Conservation (phyloP, 2,329 filamentous ascomycete species). For the Ascochyta pisi region DNA sequence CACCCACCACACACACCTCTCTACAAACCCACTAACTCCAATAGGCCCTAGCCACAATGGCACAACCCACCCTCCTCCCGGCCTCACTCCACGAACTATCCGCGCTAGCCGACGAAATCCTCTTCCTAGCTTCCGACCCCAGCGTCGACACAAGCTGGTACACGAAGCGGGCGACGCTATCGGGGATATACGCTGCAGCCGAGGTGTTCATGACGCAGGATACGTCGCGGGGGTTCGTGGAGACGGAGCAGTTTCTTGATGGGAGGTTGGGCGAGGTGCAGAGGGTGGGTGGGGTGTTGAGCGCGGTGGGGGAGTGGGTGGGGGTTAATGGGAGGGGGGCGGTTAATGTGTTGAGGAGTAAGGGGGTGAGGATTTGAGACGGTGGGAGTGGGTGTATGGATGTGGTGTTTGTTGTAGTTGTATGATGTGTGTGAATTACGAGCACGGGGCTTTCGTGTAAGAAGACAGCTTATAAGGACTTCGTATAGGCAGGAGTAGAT, state of each 20-base stretch:
- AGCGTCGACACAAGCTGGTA: constrained; percentile 91
- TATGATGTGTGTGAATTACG: no score
- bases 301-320: constrained; percentile 76
- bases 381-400: not conserved
- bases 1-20: not conserved
- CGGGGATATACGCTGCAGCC: constrained; percentile 71
- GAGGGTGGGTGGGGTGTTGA: constrained; percentile 66
- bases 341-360: constrained; percentile 85
- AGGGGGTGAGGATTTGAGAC: constrained; percentile 53
- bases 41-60: constrained; percentile 88
- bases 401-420: no score
- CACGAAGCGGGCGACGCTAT: constrained; percentile 68
- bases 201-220: constrained; percentile 97
- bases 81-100: constrained; percentile 80
- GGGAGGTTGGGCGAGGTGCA: constrained; percentile 75
- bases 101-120: constrained; percentile 87
- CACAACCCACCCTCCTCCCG: constrained; percentile 78
- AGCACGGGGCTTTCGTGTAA: no score
- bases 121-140: constrained; percentile 81
- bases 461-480: no score
- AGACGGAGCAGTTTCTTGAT: constrained; percentile 81
- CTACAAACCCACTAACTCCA: constrained; percentile 35
- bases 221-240: constrained; percentile 71
- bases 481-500: no score
- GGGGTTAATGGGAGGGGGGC: constrained; percentile 79